Percentiles rank a stretch among this genome's conserved stretches.
These are phyloP conservation scores for Tagetes patula DNA, from an alignment of 129 eudicot genomes.

Conservation along the genomic window DNA sequence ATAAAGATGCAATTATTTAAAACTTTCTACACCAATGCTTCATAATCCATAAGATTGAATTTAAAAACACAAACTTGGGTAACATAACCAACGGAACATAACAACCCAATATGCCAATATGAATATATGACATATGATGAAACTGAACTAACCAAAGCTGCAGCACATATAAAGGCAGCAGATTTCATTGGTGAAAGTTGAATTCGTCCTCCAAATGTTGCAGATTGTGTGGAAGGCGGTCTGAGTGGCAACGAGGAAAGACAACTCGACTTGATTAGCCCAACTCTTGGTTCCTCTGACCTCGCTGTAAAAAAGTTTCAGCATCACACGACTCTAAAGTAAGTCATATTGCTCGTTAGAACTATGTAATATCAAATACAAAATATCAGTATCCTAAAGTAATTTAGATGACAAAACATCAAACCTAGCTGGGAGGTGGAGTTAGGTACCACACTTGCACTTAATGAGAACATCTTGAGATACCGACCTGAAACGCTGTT, in stretches of 20 bases:
- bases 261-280: constrained; percentile 32
- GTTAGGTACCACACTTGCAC: constrained; percentile 39
- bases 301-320: constrained; percentile 35
- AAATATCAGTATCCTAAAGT: not conserved
- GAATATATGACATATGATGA: constrained; percentile 6
- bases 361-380: not conserved
- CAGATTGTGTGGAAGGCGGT: constrained; percentile 34
- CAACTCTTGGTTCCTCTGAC: constrained; percentile 36
- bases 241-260: constrained; percentile 25
- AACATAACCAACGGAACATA: constrained; percentile 1
- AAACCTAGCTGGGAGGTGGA: constrained; percentile 46
- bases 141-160: constrained; percentile 61
- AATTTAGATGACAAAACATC: constrained; percentile 9
- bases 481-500: constrained; percentile 21
- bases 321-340: constrained; percentile 16
- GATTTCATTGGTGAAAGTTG: constrained; percentile 30
- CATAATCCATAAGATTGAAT: constrained; percentile 5
- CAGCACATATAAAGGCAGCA: constrained; percentile 56
- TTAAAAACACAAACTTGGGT: not conserved
- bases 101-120: constrained; percentile 10
- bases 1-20: constrained; percentile 5
- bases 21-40: not conserved
- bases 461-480: constrained; percentile 43
- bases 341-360: not conserved
- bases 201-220: constrained; percentile 25